A percentile compares a stretch with the other conserved stretches of the same genome.
Evolutionary conservation across 1,284 basidiomycete species (phyloP).

Genomic region (Cutaneotrichosporon dermatis): DNA sequence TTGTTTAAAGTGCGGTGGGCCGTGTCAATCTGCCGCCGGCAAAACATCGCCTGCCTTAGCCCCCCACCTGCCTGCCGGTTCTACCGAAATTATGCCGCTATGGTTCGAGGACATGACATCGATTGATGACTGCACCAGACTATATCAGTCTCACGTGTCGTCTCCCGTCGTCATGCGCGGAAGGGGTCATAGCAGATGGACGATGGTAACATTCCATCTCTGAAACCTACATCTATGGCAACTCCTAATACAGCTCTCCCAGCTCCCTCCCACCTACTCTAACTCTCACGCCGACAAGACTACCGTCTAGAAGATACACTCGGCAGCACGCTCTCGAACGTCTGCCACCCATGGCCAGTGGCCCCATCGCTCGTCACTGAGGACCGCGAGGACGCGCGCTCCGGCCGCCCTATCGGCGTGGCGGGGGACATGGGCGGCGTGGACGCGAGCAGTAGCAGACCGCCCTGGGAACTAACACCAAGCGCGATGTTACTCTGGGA

Average conservation of each 20-base stretch:
- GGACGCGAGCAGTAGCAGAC: constrained; percentile 39
- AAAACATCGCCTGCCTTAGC: too few relatives aligned
- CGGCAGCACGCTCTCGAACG: background rate
- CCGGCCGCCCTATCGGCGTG: background rate
- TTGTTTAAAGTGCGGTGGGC: too few relatives aligned
- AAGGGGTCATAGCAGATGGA: too few relatives aligned
- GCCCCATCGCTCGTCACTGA: background rate
- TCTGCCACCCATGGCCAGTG: background rate
- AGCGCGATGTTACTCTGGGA: constrained; percentile 26
- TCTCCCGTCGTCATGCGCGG: too few relatives aligned
- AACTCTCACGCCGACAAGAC: background rate
- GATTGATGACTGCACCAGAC: too few relatives aligned
- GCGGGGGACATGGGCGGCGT: constrained; percentile 27
- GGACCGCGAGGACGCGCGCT: background rate
- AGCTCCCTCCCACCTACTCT: too few relatives aligned
- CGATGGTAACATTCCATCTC: background rate
- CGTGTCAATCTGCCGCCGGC: too few relatives aligned
- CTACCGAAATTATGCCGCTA: too few relatives aligned
- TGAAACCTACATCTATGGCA: background rate
- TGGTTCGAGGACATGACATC: too few relatives aligned
- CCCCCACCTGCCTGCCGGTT: too few relatives aligned
- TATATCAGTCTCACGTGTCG: too few relatives aligned
- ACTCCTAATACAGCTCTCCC: too few relatives aligned
- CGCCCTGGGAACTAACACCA: constrained; percentile 34
- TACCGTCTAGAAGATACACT: constrained; percentile 5